A percentile compares a stretch with the other conserved stretches of the same genome.
Evolutionary conservation across 1,284 basidiomycete species (phyloP).

Genomic region (Clitocybe nebularis): DNA sequence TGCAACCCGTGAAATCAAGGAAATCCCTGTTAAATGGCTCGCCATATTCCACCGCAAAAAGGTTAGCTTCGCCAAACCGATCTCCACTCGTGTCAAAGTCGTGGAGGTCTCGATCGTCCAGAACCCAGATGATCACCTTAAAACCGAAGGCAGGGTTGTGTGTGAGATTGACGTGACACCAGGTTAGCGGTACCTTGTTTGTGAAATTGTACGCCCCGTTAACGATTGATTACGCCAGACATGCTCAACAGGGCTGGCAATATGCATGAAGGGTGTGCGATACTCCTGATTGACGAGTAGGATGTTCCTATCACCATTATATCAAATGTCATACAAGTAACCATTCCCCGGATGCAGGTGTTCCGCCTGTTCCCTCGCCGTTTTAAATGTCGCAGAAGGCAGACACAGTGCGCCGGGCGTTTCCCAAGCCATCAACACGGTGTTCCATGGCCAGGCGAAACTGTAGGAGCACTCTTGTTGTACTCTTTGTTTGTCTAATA

Average conservation of each 20-base stretch:
- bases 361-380: slow-evolving; percentile 27
- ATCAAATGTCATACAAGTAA: slow-evolving; percentile 4
- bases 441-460: slow-evolving; percentile 35
- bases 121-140: slow-evolving; percentile 33
- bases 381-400: slow-evolving; percentile 23
- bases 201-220: neutral
- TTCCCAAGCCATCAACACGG: slow-evolving; percentile 35
- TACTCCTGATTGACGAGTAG: slow-evolving; percentile 45
- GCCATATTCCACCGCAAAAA: slow-evolving; percentile 27
- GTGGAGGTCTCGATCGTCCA: slow-evolving; percentile 36
- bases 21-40: slow-evolving; percentile 32
- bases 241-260: slow-evolving; percentile 41
- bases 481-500: slow-evolving; percentile 4
- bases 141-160: slow-evolving; percentile 37
- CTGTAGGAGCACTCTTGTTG: slow-evolving; percentile 21
- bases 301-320: slow-evolving; percentile 14
- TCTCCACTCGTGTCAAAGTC: slow-evolving; percentile 25
- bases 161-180: slow-evolving; percentile 41
- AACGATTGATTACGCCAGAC: slow-evolving; percentile 26
- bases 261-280: slow-evolving; percentile 44
- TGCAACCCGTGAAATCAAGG: slow-evolving; percentile 31
- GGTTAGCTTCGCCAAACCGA: slow-evolving; percentile 26
- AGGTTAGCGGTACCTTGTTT: slow-evolving; percentile 27
- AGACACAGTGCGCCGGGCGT: slow-evolving; percentile 27
- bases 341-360: slow-evolving; percentile 21